phyloP scores from a whole-genome alignment of 257 asterid genomes.

The Primulina tabacum region DNA sequence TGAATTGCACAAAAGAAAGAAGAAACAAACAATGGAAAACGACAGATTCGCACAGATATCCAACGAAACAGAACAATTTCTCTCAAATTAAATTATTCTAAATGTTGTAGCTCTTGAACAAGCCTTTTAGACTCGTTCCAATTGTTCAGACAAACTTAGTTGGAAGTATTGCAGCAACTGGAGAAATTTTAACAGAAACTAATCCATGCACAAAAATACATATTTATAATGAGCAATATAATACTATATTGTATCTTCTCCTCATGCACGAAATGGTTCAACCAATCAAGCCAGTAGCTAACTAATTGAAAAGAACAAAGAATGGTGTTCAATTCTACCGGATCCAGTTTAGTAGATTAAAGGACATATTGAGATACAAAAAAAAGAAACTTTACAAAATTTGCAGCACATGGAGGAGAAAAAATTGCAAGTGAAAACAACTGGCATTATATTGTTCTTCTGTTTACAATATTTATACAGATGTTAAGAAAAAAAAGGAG shows the following conservation, averaged over 20 bases:
- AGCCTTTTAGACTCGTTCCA: background rate
- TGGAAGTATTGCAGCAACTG: constrained; percentile 8
- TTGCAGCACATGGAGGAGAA: background rate
- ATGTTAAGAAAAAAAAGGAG: too few relatives aligned
- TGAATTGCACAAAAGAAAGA: constrained; percentile 12
- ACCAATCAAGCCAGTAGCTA: background rate
- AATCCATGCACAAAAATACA: background rate
- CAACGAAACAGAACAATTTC: background rate
- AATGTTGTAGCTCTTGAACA: background rate
- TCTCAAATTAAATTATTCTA: background rate
- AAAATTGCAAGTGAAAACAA: background rate
- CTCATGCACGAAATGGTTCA: constrained; percentile 6
- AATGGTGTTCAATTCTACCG: background rate
- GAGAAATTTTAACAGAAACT: background rate
- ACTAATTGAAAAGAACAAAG: background rate
- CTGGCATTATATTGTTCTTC: background rate
- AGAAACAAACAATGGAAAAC: background rate
- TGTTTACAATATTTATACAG: background rate
- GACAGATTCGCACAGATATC: constrained; percentile 14
- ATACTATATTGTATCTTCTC: constrained; percentile 5
- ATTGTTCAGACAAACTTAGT: background rate
- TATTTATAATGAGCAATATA: background rate
- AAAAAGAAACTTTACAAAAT: background rate
- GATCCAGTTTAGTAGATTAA: background rate
- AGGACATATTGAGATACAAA: background rate